Percentiles rank a stretch among this genome's conserved stretches.
Evolutionary conservation across 2,329 filamentous ascomycete species (phyloP).

Genomic region (Colletotrichum sp.): DNA sequence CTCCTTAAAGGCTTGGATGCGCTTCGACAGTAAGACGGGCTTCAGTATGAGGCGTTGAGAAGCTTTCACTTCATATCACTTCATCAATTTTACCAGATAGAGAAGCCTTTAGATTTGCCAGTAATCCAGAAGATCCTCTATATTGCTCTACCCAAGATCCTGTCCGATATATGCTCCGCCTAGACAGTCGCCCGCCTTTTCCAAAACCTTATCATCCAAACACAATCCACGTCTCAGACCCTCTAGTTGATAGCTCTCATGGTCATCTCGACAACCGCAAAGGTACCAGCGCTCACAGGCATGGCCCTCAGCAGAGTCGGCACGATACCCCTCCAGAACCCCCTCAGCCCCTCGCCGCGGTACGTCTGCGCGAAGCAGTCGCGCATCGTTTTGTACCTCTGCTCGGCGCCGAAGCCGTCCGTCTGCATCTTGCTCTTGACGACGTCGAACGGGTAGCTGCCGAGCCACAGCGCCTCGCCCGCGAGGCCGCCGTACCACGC

Average conservation of each 20-base stretch:
- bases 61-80: too few species aligned
- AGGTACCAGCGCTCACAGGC: slow-evolving; percentile 97
- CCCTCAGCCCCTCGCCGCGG: slow-evolving; percentile 74
- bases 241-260: slow-evolving; percentile 62
- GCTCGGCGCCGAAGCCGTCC: slow-evolving; percentile 79
- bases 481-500: slow-evolving; percentile 92
- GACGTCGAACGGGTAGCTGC: slow-evolving; percentile 94
- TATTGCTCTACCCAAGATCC: neutral
- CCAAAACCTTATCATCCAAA: neutral
- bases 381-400: slow-evolving; percentile 81
- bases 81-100: fast-evolving
- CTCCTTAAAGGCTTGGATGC: too few species aligned
- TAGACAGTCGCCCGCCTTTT: neutral
- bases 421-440: slow-evolving; percentile 99
- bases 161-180: neutral
- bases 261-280: slow-evolving; percentile 79
- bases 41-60: too few species aligned
- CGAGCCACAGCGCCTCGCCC: slow-evolving; percentile 91
- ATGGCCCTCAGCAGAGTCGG: slow-evolving; percentile 93
- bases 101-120: fast-evolving
- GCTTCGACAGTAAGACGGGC: too few species aligned
- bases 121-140: neutral
- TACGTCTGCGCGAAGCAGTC: slow-evolving; percentile 89
- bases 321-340: slow-evolving; percentile 94
- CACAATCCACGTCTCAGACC: neutral